Evolutionary conservation across 2,329 filamentous ascomycete genomes (phyloP), one percentile per base, ranked within the genome.

Genomic region (Dothistroma pini): DNA sequence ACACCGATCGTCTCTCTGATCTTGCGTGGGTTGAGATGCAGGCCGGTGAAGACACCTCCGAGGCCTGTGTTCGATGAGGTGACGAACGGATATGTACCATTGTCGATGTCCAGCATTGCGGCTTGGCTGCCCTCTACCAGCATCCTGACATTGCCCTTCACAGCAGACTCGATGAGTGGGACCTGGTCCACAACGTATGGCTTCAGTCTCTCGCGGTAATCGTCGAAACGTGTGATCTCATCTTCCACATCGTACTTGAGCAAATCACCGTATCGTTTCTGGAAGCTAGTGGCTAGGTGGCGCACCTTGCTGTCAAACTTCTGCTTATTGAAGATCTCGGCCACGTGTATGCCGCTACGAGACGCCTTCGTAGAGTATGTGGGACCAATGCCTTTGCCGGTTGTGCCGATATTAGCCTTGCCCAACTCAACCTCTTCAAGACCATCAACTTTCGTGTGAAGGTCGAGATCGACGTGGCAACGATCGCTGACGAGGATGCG

Each of bases 41-140:
- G 78, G 56, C 86, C 86, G 44, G 83, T 86, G 66, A 89, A 82
- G 63, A 87, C 82, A 63, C 86, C 86, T 53, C 83, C 83, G 48
- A 85, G 78, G 34, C 81, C 81, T 29, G 84, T 86, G 72, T 79
- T 86, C 60, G 83, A 85, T 49, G 82, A 85, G 55, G 83, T 86
- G 48, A 86, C 84, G 67, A 78, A 84, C 35, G 85, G 85, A 68
- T 87, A 88, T 50, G 84, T 86, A 60, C 82, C 81, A 68, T 83
- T 83, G 71, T 84, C 84, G 60, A 89, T 80, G 71, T 89, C 87
- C 57, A 89, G 78, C 85, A 90, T 87, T 56, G 89, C 78, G 10
- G 85, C 85, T 68, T 88, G 84, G 41, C 86, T 86, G 57, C 87
- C 88, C 76, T 91, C 88, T 11, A 90, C 80, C 2, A 90, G 79